These are phyloP conservation scores for Curvularia spicifera DNA, from an alignment of 2,329 filamentous ascomycete genomes.

Conservation along the genomic window DNA sequence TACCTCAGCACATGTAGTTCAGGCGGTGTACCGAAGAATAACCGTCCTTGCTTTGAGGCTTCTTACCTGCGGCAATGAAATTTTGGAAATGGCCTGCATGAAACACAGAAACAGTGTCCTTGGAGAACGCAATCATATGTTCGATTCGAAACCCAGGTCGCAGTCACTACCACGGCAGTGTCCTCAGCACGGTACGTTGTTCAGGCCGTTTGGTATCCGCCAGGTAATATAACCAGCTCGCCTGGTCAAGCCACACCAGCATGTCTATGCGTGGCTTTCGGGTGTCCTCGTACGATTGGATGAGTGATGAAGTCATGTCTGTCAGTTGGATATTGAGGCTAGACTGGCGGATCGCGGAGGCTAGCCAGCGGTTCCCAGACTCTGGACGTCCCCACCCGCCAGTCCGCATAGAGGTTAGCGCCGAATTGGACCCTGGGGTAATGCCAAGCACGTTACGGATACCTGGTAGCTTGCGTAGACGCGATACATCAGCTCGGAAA, in stretches of 20 bases:
- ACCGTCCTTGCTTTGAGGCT: neutral
- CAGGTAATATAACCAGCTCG: neutral
- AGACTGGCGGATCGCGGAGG: neutral
- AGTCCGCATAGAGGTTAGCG: neutral
- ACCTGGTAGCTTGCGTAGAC: conserved; percentile 16
- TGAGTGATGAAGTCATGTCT: neutral
- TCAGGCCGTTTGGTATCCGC: neutral
- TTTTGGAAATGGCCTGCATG: neutral
- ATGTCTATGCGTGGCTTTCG: neutral
- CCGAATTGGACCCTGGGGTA: conserved; percentile 3
- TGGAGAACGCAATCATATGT: neutral
- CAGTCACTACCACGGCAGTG: neutral
- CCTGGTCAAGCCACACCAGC: neutral
- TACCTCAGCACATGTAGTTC: neutral
- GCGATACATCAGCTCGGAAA: conserved; percentile 9
- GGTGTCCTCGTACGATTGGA: neutral
- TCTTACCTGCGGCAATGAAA: neutral
- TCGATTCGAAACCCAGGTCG: too few relatives aligned
- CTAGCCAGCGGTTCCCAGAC: conserved; percentile 7
- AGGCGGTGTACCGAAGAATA: neutral
- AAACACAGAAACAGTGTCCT: neutral
- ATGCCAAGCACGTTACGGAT: conserved; percentile 15
- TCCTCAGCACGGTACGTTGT: neutral
- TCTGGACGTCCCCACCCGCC: conserved; percentile 1
- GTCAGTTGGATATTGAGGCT: neutral